Conservation (phyloP, 768 basidiomycete genomes). For the Agrocybe pediades region DNA sequence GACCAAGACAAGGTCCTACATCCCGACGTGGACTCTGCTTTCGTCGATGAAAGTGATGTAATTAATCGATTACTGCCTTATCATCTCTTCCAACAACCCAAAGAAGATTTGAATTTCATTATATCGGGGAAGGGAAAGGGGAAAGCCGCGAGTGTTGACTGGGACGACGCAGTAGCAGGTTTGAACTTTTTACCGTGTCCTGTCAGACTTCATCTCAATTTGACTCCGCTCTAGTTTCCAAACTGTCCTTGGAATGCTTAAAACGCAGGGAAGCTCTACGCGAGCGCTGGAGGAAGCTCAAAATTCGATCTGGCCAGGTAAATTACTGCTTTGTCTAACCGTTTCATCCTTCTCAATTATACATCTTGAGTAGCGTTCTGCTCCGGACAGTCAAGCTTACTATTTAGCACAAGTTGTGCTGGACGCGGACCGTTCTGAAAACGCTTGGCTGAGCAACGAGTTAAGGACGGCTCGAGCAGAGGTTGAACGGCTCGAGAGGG, state of each 20-base stretch:
- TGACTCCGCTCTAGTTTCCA: conserved; percentile 52
- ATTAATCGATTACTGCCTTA: conserved; percentile 77
- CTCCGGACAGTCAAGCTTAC: conserved; percentile 65
- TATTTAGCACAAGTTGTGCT: conserved; percentile 62
- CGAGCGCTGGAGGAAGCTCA: conserved; percentile 57
- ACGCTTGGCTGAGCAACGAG: conserved; percentile 55
- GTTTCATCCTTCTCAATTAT: not conserved
- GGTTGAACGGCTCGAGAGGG: conserved; percentile 67
- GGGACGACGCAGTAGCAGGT: conserved; percentile 57
- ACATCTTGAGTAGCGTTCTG: conserved; percentile 46
- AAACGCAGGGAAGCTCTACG: conserved; percentile 56
- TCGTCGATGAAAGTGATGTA: conserved; percentile 60
- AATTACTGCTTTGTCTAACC: conserved; percentile 5
- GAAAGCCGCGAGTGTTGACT: conserved; percentile 49
- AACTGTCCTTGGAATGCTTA: conserved; percentile 68
- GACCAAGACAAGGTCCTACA: conserved; percentile 65
- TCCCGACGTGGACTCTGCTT: conserved; percentile 74
- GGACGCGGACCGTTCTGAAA: conserved; percentile 69
- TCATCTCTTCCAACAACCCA: conserved; percentile 77
- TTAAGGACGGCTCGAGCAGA: conserved; percentile 64
- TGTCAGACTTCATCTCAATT: conserved; percentile 10
- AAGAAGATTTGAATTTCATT: conserved; percentile 53
- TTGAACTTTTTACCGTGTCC: conserved; percentile 7
- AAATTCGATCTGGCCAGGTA: conserved; percentile 59
- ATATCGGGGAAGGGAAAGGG: conserved; percentile 59